Conservation (phyloP, 163 green algal species). For the Scenedesmus sp. region DNA sequence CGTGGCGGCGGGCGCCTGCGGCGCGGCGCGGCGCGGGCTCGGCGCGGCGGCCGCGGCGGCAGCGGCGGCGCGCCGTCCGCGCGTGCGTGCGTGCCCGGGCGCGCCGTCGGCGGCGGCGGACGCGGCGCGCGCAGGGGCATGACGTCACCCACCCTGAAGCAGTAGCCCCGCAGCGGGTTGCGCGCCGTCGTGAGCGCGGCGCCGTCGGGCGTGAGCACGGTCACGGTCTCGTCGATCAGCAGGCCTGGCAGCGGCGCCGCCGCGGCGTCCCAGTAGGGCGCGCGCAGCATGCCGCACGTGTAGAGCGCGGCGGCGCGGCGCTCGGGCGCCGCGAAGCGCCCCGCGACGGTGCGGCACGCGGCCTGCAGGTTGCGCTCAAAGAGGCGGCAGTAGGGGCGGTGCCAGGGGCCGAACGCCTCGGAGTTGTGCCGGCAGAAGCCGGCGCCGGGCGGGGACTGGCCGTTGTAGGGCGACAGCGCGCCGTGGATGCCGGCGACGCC, state of each 20-base stretch:
- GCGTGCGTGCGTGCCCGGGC: no score
- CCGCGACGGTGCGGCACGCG: background rate
- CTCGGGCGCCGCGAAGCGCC: background rate
- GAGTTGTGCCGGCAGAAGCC: slow-evolving; percentile 7
- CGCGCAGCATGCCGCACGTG: slow-evolving; percentile 3
- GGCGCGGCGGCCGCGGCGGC: no score
- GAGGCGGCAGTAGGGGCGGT: slow-evolving; percentile 2
- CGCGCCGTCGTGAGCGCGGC: background rate
- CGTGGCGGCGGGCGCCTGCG: no score
- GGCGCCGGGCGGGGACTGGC: background rate
- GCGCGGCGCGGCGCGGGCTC: no score
- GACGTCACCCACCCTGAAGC: slow-evolving; percentile 13
- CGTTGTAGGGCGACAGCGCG: background rate
- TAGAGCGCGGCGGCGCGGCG: background rate
- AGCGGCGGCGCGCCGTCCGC: no score
- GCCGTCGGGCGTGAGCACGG: background rate
- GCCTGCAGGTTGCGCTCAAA: background rate
- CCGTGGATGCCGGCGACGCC: slow-evolving; percentile 19
- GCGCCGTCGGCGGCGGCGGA: no score
- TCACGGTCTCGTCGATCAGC: background rate
- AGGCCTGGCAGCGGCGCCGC: background rate
- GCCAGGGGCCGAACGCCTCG: slow-evolving; percentile 19
- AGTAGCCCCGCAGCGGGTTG: slow-evolving; percentile 7
- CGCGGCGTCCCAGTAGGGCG: slow-evolving; percentile 16
- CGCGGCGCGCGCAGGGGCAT: background rate